A percentile compares a stretch with the other conserved stretches of the same genome.
phyloP scores from a whole-genome alignment of 352 stramenopile genomes.

The Phytophthora kernoviae region DNA sequence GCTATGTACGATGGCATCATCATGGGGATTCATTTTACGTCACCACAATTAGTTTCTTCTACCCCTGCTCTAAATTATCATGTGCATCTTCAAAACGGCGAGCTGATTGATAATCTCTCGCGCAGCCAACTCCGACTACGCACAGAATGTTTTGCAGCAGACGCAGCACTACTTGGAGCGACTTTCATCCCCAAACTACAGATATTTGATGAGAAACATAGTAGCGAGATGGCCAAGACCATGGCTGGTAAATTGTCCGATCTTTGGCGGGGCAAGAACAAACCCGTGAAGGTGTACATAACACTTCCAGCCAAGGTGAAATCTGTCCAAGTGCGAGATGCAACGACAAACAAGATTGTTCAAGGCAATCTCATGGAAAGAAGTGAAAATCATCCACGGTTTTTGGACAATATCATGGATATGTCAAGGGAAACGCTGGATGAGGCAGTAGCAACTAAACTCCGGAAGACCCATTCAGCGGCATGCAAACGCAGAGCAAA shows the following conservation, averaged over 20 bases:
- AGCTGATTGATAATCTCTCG: constrained; percentile 33
- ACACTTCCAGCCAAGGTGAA: constrained; percentile 37
- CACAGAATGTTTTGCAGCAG: constrained; percentile 46
- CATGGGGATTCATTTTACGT: constrained; percentile 17
- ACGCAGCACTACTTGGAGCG: constrained; percentile 46
- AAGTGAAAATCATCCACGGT: constrained; percentile 44
- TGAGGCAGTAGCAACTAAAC: constrained; percentile 32
- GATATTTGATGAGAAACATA: constrained; percentile 22
- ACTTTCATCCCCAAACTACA: constrained; percentile 34
- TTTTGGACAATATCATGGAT: constrained; percentile 73
- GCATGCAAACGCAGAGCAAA: constrained; percentile 12
- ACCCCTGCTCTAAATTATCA: constrained; percentile 30
- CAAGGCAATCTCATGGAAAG: constrained; percentile 37
- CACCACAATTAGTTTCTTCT: background rate
- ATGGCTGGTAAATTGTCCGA: constrained; percentile 25
- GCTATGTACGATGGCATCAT: constrained; percentile 43
- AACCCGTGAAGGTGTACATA: constrained; percentile 58
- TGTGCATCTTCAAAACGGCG: constrained; percentile 47
- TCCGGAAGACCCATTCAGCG: constrained; percentile 39
- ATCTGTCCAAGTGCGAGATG: constrained; percentile 45
- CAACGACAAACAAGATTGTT: constrained; percentile 42
- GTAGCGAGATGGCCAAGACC: constrained; percentile 3
- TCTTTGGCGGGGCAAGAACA: constrained; percentile 47
- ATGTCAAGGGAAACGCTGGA: constrained; percentile 39
- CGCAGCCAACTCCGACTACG: constrained; percentile 40